These are phyloP conservation scores for Colletotrichum zoysiae DNA, from an alignment of 2,329 filamentous ascomycete genomes.

Conservation along the genomic window DNA sequence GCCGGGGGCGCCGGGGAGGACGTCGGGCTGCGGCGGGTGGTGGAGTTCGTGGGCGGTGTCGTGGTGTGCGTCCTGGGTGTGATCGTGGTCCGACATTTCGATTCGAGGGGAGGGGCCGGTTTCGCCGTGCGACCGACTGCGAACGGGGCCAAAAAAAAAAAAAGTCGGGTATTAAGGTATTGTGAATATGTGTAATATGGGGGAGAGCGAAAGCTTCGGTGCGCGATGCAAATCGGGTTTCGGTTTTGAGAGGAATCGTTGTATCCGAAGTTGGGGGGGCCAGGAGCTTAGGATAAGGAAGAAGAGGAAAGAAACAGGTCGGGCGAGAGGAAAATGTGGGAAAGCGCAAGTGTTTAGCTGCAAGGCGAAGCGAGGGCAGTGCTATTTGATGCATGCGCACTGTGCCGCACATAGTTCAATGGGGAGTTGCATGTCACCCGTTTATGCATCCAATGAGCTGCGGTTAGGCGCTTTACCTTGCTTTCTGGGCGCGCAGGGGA, in stretches of 20 bases:
- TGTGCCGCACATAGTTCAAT: conserved; percentile 2
- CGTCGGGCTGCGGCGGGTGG: conserved; percentile 32
- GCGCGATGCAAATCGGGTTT: conserved; percentile 5
- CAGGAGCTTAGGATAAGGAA: conserved; percentile 39
- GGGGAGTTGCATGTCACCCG: conserved; percentile 28
- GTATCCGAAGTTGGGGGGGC: conserved; percentile 38
- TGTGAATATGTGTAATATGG: conserved; percentile 18
- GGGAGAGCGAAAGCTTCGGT: conserved; percentile 1
- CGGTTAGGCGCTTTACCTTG: background rate
- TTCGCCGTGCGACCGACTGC: conserved; percentile 8
- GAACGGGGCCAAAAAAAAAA: conserved; percentile 9
- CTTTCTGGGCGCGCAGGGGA: background rate
- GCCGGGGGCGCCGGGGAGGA: conserved; percentile 27
- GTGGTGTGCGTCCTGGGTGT: conserved; percentile 33
- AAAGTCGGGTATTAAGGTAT: conserved; percentile 16
- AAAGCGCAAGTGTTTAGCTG: conserved; percentile 32
- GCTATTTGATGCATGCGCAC: background rate
- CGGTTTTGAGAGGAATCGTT: conserved; percentile 42
- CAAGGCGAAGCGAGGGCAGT: conserved; percentile 19
- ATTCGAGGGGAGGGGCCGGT: background rate
- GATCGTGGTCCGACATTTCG: conserved; percentile 40
- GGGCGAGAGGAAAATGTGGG: conserved; percentile 23
- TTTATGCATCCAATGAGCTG: conserved; percentile 29
- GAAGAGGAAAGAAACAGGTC: conserved; percentile 28
- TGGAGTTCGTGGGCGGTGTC: conserved; percentile 39